phyloP scores from a whole-genome alignment of 1,139 yeast genomes.

The Kluyveromyces sp. region DNA sequence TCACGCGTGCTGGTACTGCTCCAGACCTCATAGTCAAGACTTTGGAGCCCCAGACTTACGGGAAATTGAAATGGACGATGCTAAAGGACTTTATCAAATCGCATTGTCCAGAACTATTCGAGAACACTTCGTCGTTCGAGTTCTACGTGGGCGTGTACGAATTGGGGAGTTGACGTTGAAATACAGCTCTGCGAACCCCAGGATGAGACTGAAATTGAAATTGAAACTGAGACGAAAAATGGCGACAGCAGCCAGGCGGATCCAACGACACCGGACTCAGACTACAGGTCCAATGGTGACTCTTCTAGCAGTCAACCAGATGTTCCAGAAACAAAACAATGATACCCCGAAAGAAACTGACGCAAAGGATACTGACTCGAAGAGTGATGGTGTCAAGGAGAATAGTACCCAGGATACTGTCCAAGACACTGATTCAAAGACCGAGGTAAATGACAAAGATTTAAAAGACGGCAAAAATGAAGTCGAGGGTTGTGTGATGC shows the following conservation, averaged over 20 bases:
- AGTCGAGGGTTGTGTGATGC: too few relatives aligned
- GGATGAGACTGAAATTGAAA: conserved; percentile 1
- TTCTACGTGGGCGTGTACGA: conserved; percentile 32
- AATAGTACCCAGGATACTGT: too few relatives aligned
- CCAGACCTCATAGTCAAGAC: conserved; percentile 5
- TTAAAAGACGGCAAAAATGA: too few relatives aligned
- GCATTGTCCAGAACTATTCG: conserved; percentile 24
- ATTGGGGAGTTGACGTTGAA: conserved; percentile 19
- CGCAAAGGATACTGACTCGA: too few relatives aligned
- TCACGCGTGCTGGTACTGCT: neutral
- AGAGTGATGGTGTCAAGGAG: too few relatives aligned
- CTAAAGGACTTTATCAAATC: conserved; percentile 28
- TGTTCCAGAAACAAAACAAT: too few relatives aligned
- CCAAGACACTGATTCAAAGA: too few relatives aligned
- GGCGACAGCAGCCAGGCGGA: neutral
- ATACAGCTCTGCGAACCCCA: conserved; percentile 7
- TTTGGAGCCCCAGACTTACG: conserved; percentile 19
- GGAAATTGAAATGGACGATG: conserved; percentile 28
- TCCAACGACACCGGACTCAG: too few relatives aligned
- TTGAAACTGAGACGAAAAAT: neutral
- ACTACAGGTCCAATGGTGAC: too few relatives aligned
- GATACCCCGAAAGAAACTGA: too few relatives aligned
- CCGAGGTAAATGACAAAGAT: too few relatives aligned
- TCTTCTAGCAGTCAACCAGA: too few relatives aligned
- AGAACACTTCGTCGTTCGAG: conserved; percentile 23